Evolutionary conservation across 2,329 filamentous ascomycete genomes (phyloP).

Genomic region (Aspergillus fumigatus): DNA sequence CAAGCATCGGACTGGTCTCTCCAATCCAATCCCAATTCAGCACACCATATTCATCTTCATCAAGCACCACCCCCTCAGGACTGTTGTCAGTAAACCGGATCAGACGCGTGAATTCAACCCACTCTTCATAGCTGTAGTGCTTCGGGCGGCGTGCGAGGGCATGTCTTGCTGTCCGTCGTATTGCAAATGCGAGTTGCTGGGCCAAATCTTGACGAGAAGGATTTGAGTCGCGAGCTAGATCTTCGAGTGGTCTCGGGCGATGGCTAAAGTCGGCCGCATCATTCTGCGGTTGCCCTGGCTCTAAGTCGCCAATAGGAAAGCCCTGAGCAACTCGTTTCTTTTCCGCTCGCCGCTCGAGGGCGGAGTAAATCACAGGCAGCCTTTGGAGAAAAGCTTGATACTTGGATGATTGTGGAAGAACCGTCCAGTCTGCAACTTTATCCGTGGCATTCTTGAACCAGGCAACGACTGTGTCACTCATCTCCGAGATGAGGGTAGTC

Average conservation of each 20-base stretch:
- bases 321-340: conserved; percentile 45
- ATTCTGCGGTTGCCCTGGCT: conserved; percentile 16
- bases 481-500: conserved; percentile 79
- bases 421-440: conserved; percentile 59
- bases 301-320: conserved; percentile 41
- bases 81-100: conserved; percentile 54
- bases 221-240: conserved; percentile 45
- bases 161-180: conserved; percentile 50
- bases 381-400: conserved; percentile 49
- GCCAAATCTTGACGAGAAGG: conserved; percentile 56
- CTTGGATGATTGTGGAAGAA: conserved; percentile 59
- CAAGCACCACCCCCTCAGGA: conserved; percentile 31
- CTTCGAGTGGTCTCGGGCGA: conserved; percentile 34
- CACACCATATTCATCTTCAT: conserved; percentile 55
- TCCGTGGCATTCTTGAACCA: conserved; percentile 61
- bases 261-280: conserved; percentile 1
- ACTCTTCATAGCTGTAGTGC: conserved; percentile 75
- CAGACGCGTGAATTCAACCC: conserved; percentile 77
- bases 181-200: conserved; percentile 62
- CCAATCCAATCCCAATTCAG: conserved; percentile 72
- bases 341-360: conserved; percentile 37
- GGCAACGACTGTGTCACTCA: conserved; percentile 74
- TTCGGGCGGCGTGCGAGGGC: conserved; percentile 37
- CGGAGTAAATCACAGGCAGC: conserved; percentile 39
- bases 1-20: conserved; percentile 63